Percentiles rank a stretch among this genome's conserved stretches.
These are phyloP conservation scores for Umbelopsis sp. DNA, from an alignment of 371 early-diverging fungal genomes.

Conservation along the genomic window DNA sequence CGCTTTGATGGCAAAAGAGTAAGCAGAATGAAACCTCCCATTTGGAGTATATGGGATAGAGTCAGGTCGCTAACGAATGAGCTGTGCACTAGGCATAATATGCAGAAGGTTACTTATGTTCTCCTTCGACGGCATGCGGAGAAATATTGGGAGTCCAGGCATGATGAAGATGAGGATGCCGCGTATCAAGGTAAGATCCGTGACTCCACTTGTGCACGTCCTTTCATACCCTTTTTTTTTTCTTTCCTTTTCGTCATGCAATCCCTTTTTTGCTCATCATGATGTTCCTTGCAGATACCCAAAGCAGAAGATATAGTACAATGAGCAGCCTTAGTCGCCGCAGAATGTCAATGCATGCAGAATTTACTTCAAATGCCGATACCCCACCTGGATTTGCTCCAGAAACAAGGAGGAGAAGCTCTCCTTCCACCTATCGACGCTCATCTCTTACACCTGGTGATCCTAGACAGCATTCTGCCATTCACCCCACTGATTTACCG, in stretches of 20 bases:
- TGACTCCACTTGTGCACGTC: background rate
- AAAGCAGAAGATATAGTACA: background rate
- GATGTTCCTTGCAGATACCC: background rate
- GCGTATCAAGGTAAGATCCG: background rate
- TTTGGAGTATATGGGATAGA: too few species aligned
- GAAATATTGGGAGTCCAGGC: conserved; percentile 48
- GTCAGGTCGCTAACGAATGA: too few species aligned
- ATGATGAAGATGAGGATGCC: conserved; percentile 36
- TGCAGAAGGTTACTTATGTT: conserved; percentile 58
- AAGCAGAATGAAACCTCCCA: background rate
- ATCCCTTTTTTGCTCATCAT: too few species aligned
- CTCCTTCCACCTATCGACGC: conserved; percentile 4
- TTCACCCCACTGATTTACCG: conserved; percentile 3
- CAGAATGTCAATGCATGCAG: conserved; percentile 14
- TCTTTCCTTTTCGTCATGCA: too few species aligned
- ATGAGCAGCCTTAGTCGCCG: background rate
- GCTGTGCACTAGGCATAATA: conserved; percentile 40
- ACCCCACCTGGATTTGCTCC: background rate
- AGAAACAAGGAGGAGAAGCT: conserved; percentile 4
- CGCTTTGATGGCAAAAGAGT: conserved; percentile 42
- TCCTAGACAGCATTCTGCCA: background rate
- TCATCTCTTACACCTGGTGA: background rate
- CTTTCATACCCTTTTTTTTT: background rate
- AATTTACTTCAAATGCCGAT: conserved; percentile 1
- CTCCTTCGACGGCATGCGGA: conserved; percentile 49